Percentiles rank a stretch among this genome's conserved stretches.
phyloP scores from a whole-genome alignment of 805 yeast species.

The Saturnispora diversa region DNA sequence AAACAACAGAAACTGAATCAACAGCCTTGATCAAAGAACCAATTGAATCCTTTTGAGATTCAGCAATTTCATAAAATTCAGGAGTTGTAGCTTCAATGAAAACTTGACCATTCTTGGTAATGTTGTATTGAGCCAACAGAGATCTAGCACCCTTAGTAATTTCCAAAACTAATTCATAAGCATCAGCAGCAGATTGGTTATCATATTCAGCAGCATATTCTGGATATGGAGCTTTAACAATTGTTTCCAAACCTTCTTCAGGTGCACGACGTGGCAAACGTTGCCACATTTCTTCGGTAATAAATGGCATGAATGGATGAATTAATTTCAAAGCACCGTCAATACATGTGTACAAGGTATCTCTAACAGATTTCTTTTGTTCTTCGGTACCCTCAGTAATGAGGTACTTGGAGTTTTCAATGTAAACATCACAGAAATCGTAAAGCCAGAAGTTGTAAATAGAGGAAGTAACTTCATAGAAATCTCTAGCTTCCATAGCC shows the following conservation, averaged over 20 bases:
- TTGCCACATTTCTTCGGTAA: conserved; percentile 99
- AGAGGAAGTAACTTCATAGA: conserved; percentile 77
- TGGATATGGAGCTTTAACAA: conserved; percentile 78
- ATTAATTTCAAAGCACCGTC: conserved; percentile 87
- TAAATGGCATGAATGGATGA: conserved; percentile 97
- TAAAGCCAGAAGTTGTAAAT: conserved; percentile 92
- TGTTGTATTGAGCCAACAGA: conserved; percentile 80
- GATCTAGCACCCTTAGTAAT: conserved; percentile 90
- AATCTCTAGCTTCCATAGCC: conserved; percentile 76
- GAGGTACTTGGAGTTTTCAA: conserved; percentile 91
- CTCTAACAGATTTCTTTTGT: conserved; percentile 85
- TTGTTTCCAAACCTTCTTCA: conserved; percentile 54
- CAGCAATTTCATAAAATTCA: conserved; percentile 43
- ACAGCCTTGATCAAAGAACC: conserved; percentile 89
- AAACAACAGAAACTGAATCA: conserved; percentile 60
- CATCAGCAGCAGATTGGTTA: conserved; percentile 57
- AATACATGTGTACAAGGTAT: conserved; percentile 85
- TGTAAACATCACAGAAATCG: conserved; percentile 94
- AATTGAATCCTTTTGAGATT: conserved; percentile 75
- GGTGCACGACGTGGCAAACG: conserved; percentile 82
- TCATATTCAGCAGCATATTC: conserved; percentile 50
- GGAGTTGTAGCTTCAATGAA: conserved; percentile 62
- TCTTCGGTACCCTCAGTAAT: conserved; percentile 83
- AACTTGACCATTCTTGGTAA: conserved; percentile 80
- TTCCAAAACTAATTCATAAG: conserved; percentile 77